Evolutionary conservation across 805 yeast species (phyloP).

Genomic region (Pichia occidentalis): DNA sequence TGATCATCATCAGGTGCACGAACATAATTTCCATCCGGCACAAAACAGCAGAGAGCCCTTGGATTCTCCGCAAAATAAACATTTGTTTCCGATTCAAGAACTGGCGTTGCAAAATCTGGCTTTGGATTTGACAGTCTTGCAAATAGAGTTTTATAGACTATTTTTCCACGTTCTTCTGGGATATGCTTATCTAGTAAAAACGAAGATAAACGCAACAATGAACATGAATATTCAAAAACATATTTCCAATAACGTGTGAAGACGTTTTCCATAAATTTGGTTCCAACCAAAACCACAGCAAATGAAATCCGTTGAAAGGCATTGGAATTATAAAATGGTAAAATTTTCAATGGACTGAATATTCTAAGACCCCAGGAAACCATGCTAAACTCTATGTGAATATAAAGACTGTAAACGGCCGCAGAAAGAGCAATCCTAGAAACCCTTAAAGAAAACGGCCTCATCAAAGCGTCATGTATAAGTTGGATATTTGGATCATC

Average conservation of each 20-base stretch:
- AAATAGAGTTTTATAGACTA: conserved; percentile 46
- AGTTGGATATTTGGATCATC: conserved; percentile 88
- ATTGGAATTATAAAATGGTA: conserved; percentile 20
- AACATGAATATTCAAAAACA: conserved; percentile 50
- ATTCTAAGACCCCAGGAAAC: conserved; percentile 46
- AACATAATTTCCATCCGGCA: conserved; percentile 74
- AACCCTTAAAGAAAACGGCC: conserved; percentile 66
- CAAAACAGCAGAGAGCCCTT: conserved; percentile 47
- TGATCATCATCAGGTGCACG: conserved; percentile 86
- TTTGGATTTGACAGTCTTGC: conserved; percentile 31
- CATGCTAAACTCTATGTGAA: conserved; percentile 66
- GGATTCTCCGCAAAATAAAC: conserved; percentile 38
- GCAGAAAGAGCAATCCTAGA: conserved; percentile 69
- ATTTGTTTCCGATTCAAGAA: conserved; percentile 39
- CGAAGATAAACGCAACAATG: conserved; percentile 67
- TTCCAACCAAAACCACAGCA: conserved; percentile 9
- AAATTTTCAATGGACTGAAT: conserved; percentile 26
- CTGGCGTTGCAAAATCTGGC: conserved; percentile 52
- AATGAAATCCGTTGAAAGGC: conserved; percentile 9
- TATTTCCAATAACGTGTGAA: conserved; percentile 42
- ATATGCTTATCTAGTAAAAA: conserved; percentile 61
- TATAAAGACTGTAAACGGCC: conserved; percentile 65
- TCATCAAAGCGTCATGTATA: conserved; percentile 78
- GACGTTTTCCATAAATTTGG: conserved; percentile 1
- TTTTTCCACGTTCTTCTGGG: conserved; percentile 64